Base-by-base conservation (phyloP, 371 early-diverging fungal species). In the Apophysomyces sp. region DNA sequence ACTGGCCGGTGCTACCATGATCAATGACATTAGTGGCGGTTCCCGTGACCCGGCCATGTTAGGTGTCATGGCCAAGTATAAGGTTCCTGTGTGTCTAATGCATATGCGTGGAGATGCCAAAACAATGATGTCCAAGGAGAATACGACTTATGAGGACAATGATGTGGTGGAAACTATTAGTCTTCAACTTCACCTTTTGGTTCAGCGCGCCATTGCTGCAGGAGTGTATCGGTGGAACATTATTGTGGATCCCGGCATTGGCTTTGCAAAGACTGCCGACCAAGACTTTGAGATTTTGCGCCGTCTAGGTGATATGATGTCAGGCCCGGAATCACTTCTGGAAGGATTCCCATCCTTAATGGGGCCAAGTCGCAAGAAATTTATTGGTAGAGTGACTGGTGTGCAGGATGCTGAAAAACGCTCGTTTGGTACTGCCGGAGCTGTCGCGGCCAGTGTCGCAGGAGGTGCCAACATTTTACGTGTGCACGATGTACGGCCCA, bases 21-120 rank as follows among this genome's bases (percentile, higher is more conserved):
- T 98, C 76, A 98, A 98, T 69, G 98, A 98, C 71, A 92, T 98
- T 24, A 89, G 92, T 2, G 98, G 96, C 21, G 98, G 96, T n/a
- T 51, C 67, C 29, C 79, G 84, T 16, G 99, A 98, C 62, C 83
- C 90, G 0, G 71, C 76, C 1, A 97, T 98, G 96, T 75, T 92
- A 31, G 64, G 74, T 4, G 83, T 87, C 15, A 89, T 94, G 81
- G 94, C 95, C 3, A 78, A 89, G 59, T 67, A 75, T 65, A 82
- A 89, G 52, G 91, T 92, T 3, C 99, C 99, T n/a, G 86, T 92
- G 2, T 90, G 94, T 57, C 69, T 97, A 66, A 98, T 97, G 97
- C 98, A 98, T 66, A 96, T 95, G 96, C 90, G 97, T 16, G 98
- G 98, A 16, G 87, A 83, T 61, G 90, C 97, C 16, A 85, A 88